Conservation (phyloP, 163 green algal genomes). For the Chloromonas sp. region DNA sequence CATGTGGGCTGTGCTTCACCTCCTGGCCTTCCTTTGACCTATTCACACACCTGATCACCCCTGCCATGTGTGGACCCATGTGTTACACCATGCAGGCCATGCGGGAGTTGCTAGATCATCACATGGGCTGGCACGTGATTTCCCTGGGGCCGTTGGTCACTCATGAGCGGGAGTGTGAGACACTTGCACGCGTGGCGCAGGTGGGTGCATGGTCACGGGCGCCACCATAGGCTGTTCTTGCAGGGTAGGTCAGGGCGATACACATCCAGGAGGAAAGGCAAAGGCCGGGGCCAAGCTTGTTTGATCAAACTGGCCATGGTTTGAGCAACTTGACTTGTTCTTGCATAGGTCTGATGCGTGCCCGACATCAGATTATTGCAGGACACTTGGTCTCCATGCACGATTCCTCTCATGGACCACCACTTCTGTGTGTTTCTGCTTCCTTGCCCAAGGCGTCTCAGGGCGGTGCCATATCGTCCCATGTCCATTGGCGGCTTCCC, state of each 20-base stretch:
- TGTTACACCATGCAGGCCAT: conserved; percentile 7
- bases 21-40: too few species aligned
- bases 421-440: too few species aligned
- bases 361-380: too few species aligned
- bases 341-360: not conserved
- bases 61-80: not conserved
- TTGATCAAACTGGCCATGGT: not conserved
- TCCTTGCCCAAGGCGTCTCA: too few species aligned
- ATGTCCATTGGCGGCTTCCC: too few species aligned
- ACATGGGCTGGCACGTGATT: not conserved
- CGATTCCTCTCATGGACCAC: too few species aligned
- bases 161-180: conserved; percentile 9
- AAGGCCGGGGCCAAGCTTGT: not conserved
- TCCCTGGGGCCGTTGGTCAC: conserved; percentile 3
- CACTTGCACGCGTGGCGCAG: conserved; percentile 7
- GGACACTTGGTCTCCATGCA: too few species aligned
- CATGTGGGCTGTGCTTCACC: too few species aligned
- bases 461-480: too few species aligned
- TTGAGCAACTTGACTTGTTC: not conserved
- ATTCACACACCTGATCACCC: too few species aligned
- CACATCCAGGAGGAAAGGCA: not conserved
- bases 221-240: not conserved
- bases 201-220: not conserved
- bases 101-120: conserved; percentile 3
- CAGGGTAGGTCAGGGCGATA: not conserved